These are phyloP conservation scores for Phaffia australis DNA, from an alignment of 768 basidiomycete genomes.

Conservation along the genomic window DNA sequence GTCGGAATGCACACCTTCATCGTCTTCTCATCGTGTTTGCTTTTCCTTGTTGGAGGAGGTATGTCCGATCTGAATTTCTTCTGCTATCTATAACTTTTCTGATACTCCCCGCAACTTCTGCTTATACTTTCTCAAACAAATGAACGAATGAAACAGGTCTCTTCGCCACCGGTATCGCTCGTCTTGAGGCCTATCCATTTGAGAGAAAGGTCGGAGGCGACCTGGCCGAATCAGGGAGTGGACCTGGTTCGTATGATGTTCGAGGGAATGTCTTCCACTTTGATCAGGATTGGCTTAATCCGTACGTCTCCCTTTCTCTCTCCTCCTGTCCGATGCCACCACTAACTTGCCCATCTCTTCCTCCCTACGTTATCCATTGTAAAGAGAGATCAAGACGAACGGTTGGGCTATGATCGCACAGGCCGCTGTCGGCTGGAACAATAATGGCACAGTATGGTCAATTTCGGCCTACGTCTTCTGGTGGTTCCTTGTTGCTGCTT, in stretches of 20 bases:
- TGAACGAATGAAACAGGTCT: constrained; percentile 5
- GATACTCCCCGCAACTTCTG: background rate
- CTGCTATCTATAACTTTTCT: background rate
- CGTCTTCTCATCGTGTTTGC: constrained; percentile 16
- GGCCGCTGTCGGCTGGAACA: constrained; percentile 20
- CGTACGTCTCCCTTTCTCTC: background rate
- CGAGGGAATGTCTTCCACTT: constrained; percentile 3
- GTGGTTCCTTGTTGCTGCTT: constrained; percentile 10
- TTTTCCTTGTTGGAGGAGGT: constrained; percentile 25
- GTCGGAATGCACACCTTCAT: constrained; percentile 22
- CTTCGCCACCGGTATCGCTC: constrained; percentile 20
- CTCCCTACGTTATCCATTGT: background rate
- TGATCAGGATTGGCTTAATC: constrained; percentile 5
- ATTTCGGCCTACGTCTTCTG: constrained; percentile 12
- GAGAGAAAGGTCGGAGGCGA: constrained; percentile 17
- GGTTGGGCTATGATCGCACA: constrained; percentile 25
- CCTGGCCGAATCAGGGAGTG: constrained; percentile 17
- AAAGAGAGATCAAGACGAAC: constrained; percentile 23
- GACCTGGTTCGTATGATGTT: constrained; percentile 23
- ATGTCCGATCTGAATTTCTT: background rate
- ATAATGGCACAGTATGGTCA: constrained; percentile 13
- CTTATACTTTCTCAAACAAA: constrained; percentile 2
- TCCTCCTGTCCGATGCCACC: background rate
- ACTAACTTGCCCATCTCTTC: background rate
- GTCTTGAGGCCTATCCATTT: constrained; percentile 20